Base-by-base conservation (phyloP, 768 basidiomycete species). In the Boletus speciosus region DNA sequence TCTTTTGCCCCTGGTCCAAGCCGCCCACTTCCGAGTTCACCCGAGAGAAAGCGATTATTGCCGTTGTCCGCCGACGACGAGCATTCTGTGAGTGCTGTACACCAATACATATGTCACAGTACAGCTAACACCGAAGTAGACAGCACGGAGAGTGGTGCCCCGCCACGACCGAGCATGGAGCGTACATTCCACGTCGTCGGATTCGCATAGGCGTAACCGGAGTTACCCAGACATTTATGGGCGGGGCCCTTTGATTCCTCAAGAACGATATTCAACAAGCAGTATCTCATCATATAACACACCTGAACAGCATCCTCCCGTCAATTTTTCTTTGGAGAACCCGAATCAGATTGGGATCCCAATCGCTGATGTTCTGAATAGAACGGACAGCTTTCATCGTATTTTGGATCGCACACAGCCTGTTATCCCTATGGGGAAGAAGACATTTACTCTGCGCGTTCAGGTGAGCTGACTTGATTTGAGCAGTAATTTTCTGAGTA, bases 401-500 rank as follows among this genome's bases (percentile, higher is more conserved):
- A 75, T 90, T n/a, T 66, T 60, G 27, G 72, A 75, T 53, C 77
- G 81, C 21, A 82, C 86, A 49, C 78, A 83, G 51, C 72, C 77
- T 6, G 84, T 90, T 50, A 82, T 83, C 15, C 57, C 56, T 51
- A 79, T 82, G 35, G 80, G 83, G 36, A 87, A 86, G 12, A 85
- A 86, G 34, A 88, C 87, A 27, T 85, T 89, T 35, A 89, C 86
- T 2, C 81, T 90, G 46, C 81, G 88, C 39, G 73, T 90, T 23
- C 83, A 84, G 76, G 88, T 88, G 54, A 66, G 80, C 55, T 42
- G 31, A 2, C 12, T 19, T 37, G 49, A 39, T 45, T 16, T 36
- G 29, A 44, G 4, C 12, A 5, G 9, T 41, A 19, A 3, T 21
- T 12, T 47, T 16, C 1, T 14, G 29, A 52, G 47, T 48, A 36